These are phyloP conservation scores for Aethionema arabicum DNA, from an alignment of 345 rosid species.

Conservation along the genomic window DNA sequence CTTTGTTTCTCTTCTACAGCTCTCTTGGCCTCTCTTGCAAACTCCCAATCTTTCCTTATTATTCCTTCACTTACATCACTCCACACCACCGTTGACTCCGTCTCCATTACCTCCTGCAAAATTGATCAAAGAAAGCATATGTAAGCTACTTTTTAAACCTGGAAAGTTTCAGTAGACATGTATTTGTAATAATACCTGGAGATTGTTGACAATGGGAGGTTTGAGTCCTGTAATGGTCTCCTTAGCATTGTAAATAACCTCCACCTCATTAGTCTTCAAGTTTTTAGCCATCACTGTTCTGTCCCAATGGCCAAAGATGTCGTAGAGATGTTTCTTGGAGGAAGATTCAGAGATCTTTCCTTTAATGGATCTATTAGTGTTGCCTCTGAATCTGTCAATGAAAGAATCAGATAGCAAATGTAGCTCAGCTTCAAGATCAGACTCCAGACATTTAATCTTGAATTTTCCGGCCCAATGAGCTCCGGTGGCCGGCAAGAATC, in stretches of 20 bases:
- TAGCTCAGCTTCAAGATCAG: constrained; percentile 69
- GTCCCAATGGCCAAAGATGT: constrained; percentile 75
- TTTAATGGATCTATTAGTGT: constrained; percentile 45
- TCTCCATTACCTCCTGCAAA: constrained; percentile 45
- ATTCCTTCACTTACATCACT: constrained; percentile 58
- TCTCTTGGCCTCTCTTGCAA: constrained; percentile 67
- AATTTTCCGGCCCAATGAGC: constrained; percentile 69
- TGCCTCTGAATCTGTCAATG: constrained; percentile 39
- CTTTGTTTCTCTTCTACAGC: constrained; percentile 67
- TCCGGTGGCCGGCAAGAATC: constrained; percentile 56
- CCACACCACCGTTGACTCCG: constrained; percentile 72
- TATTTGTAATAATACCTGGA: constrained; percentile 36
- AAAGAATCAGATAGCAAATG: constrained; percentile 47
- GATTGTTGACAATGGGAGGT: constrained; percentile 53
- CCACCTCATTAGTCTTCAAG: constrained; percentile 41
- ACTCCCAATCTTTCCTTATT: constrained; percentile 62
- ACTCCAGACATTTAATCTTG: constrained; percentile 54
- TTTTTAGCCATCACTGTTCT: constrained; percentile 61
- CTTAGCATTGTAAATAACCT: constrained; percentile 57
- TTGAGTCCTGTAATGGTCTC: constrained; percentile 52
- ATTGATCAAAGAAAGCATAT: background rate
- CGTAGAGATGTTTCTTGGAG: constrained; percentile 44
- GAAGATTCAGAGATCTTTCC: constrained; percentile 61
- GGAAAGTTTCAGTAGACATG: no score
- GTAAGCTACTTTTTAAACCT: background rate